Percentiles rank a stretch among this genome's conserved stretches.
Evolutionary conservation across 192 early-diverging fungal genomes (phyloP).

Genomic region (Entomortierella parvispora): DNA sequence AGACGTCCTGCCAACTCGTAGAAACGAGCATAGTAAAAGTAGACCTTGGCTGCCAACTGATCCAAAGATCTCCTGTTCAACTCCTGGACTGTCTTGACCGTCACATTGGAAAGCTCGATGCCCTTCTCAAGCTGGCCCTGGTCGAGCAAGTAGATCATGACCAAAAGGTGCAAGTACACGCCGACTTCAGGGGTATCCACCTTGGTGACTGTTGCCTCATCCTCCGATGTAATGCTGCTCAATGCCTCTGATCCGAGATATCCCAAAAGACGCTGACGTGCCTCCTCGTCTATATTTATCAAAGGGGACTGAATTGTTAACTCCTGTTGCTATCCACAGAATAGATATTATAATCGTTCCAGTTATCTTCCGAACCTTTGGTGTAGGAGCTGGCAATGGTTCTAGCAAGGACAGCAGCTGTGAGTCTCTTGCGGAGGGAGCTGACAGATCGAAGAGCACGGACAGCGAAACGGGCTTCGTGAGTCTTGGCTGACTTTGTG

Average conservation of each 20-base stretch:
- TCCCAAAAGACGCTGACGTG: constrained; percentile 37
- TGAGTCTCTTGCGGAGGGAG: constrained; percentile 83
- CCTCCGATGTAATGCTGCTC: constrained; percentile 59
- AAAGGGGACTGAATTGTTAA: constrained; percentile 14
- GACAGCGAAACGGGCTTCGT: constrained; percentile 89
- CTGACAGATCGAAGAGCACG: constrained; percentile 87
- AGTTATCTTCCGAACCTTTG: constrained; percentile 47
- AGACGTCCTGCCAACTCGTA: constrained; percentile 80
- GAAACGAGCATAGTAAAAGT: constrained; percentile 95
- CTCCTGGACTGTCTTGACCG: constrained; percentile 69
- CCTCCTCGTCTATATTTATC: constrained; percentile 31
- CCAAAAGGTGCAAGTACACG: constrained; percentile 85
- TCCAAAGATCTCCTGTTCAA: constrained; percentile 93
- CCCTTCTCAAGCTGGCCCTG: constrained; percentile 78
- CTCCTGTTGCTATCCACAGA: constrained; percentile 28
- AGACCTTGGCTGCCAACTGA: constrained; percentile 87
- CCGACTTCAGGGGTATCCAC: constrained; percentile 78
- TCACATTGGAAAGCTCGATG: constrained; percentile 68
- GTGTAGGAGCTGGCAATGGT: constrained; percentile 64
- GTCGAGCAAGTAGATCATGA: constrained; percentile 87
- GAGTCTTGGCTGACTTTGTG: constrained; percentile 82
- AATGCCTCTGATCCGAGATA: constrained; percentile 55
- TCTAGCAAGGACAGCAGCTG: constrained; percentile 68
- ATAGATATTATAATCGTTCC: neutral
- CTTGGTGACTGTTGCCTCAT: constrained; percentile 36